Evolutionary conservation across 2,329 filamentous ascomycete genomes (phyloP).

Genomic region (Coniochaeta ligniaria): DNA sequence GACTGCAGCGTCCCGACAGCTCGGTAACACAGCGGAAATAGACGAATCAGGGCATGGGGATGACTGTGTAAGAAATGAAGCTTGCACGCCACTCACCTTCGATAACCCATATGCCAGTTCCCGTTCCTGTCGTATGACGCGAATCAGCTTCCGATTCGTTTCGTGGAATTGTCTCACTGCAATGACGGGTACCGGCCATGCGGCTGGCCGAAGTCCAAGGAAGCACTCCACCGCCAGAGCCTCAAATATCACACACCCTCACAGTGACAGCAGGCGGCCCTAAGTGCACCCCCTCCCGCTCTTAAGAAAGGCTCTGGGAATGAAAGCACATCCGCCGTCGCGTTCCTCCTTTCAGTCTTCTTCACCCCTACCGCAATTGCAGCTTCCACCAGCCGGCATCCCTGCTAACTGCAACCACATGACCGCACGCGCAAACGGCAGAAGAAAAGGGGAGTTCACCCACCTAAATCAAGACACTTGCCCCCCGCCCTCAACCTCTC

Average conservation of each 20-base stretch:
- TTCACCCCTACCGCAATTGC: background rate
- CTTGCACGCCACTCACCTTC: conserved; percentile 31
- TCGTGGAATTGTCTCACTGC: background rate
- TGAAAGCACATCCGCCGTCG: background rate
- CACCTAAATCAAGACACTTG: conserved; percentile 39
- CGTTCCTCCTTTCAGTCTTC: background rate
- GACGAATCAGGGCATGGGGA: conserved; percentile 5
- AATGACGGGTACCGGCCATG: background rate
- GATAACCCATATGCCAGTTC: conserved; percentile 43
- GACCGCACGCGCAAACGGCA: background rate
- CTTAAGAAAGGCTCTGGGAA: background rate
- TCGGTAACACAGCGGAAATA: background rate
- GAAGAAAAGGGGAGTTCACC: background rate
- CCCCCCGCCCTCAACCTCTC: conserved; percentile 27
- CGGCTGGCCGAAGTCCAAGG: background rate
- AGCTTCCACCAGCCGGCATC: background rate
- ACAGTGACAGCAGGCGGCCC: background rate
- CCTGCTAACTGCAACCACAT: background rate
- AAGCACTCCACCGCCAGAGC: background rate
- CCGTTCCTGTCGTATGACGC: conserved; percentile 30
- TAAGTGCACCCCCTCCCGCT: background rate
- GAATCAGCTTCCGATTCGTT: conserved; percentile 6
- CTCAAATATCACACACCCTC: background rate
- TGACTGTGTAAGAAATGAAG: conserved; percentile 4
- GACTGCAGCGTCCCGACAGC: background rate